phyloP scores from a whole-genome alignment of 108 stramenopile species.

The Skeletonema marinoi region DNA sequence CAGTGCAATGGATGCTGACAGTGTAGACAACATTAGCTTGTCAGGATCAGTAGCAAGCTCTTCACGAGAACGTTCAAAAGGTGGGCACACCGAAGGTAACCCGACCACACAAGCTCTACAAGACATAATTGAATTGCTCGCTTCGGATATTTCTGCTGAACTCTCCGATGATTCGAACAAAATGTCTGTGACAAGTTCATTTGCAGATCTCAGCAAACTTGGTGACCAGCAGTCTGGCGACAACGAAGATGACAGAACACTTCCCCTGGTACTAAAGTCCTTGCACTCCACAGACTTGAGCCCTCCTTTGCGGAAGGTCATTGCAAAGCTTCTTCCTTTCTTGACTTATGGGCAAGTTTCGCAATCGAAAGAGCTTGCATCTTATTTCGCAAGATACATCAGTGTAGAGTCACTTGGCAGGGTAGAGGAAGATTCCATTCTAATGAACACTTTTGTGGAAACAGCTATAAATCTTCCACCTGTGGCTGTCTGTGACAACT shows the following conservation, averaged over 20 bases:
- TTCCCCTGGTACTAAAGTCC: conserved; percentile 69
- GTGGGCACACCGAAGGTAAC: conserved; percentile 21
- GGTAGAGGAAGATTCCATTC: conserved; percentile 23
- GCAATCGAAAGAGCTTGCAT: conserved; percentile 69
- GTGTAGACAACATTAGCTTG: background rate
- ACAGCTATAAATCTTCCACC: conserved; percentile 78
- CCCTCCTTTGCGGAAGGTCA: conserved; percentile 76
- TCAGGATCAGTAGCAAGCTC: conserved; percentile 38
- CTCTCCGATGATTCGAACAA: conserved; percentile 24
- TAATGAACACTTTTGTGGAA: conserved; percentile 83
- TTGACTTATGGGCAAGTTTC: conserved; percentile 78
- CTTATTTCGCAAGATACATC: conserved; percentile 65
- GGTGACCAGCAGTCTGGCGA: conserved; percentile 24
- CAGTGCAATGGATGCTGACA: conserved; percentile 27
- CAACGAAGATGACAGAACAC: conserved; percentile 62
- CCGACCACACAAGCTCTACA: conserved; percentile 73
- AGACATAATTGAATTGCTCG: conserved; percentile 77
- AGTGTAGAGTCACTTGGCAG: conserved; percentile 46
- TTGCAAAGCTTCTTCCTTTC: conserved; percentile 84
- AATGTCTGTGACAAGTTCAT: conserved; percentile 17
- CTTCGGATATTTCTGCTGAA: conserved; percentile 74
- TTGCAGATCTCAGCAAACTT: conserved; percentile 17
- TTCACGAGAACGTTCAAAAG: conserved; percentile 1
- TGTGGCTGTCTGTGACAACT: conserved; percentile 73
- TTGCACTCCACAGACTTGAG: conserved; percentile 70